Percentiles rank a stretch among this genome's conserved stretches.
These are phyloP conservation scores for Cladosporium austrohemisphaericum DNA, from an alignment of 2,329 filamentous ascomycete genomes.

Conservation along the genomic window DNA sequence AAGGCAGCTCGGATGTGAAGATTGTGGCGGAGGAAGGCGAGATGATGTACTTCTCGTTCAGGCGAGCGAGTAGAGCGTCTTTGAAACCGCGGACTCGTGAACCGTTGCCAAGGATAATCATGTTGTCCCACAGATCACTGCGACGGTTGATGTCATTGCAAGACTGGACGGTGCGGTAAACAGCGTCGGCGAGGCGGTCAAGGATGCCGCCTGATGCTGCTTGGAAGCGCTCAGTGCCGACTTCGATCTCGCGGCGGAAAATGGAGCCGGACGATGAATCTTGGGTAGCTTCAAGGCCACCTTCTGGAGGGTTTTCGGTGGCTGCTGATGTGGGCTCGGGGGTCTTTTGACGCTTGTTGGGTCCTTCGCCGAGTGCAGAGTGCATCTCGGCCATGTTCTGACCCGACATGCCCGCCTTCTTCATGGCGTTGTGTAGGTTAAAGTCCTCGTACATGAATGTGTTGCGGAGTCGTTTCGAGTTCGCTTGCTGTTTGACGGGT, in stretches of 20 bases:
- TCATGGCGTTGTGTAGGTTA: slow-evolving; percentile 51
- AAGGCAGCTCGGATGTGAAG: slow-evolving; percentile 94
- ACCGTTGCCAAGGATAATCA: slow-evolving; percentile 90
- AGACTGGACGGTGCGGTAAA: slow-evolving; percentile 77
- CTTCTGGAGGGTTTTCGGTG: slow-evolving; percentile 35
- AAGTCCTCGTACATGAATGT: slow-evolving; percentile 72
- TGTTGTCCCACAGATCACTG: slow-evolving; percentile 82
- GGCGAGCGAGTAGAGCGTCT: slow-evolving; percentile 76
- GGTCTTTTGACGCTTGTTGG: slow-evolving; percentile 39
- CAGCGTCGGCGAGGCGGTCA: slow-evolving; percentile 76
- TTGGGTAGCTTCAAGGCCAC: slow-evolving; percentile 22
- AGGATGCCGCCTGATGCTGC: slow-evolving; percentile 65
- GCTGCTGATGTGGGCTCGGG: slow-evolving; percentile 32
- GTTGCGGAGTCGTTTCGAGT: slow-evolving; percentile 66
- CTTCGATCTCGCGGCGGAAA: slow-evolving; percentile 63
- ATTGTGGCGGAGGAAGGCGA: slow-evolving; percentile 92
- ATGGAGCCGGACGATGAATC: slow-evolving; percentile 27
- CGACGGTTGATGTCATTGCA: slow-evolving; percentile 83
- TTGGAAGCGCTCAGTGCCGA: slow-evolving; percentile 71
- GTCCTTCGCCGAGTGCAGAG: slow-evolving; percentile 48
- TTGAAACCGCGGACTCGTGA: slow-evolving; percentile 71
- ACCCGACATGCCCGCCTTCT: slow-evolving; percentile 46
- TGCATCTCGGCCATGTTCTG: slow-evolving; percentile 50
- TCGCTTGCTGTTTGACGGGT: slow-evolving; percentile 62
- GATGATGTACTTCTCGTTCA: slow-evolving; percentile 79